Evolutionary conservation across 179 eudicot species (phyloP).

Genomic region (Patellifolia procumbens): DNA sequence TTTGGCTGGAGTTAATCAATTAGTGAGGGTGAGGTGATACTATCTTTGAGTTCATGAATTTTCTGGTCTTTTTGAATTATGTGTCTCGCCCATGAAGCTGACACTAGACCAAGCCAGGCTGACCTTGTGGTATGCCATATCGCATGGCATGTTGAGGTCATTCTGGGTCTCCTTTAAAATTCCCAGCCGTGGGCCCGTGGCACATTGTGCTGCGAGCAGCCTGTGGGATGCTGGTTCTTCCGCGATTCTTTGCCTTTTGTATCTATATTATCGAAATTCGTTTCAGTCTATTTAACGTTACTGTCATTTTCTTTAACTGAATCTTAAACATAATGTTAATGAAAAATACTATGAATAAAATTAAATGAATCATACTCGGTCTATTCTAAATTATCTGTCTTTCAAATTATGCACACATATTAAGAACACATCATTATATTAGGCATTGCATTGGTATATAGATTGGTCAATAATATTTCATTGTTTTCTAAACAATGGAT

Average conservation of each 20-base stretch:
- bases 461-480: no score
- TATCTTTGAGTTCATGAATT: neutral
- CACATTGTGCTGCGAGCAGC: neutral
- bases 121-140: neutral
- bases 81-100: neutral
- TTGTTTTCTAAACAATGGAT: no score
- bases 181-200: neutral
- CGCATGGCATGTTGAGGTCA: neutral
- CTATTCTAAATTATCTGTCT: neutral
- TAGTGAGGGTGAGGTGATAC: slow-evolving; percentile 62
- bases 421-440: no score
- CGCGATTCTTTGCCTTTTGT: neutral
- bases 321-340: neutral
- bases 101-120: neutral
- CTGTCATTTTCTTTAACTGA: neutral
- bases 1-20: slow-evolving; percentile 79
- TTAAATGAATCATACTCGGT: neutral
- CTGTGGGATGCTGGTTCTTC: neutral
- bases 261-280: neutral
- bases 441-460: no score
- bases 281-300: no score
- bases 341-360: neutral
- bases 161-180: neutral
- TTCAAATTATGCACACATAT: neutral
- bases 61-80: neutral